phyloP scores from a whole-genome alignment of 2,329 filamentous ascomycete genomes.

The Diaporthe velutina region DNA sequence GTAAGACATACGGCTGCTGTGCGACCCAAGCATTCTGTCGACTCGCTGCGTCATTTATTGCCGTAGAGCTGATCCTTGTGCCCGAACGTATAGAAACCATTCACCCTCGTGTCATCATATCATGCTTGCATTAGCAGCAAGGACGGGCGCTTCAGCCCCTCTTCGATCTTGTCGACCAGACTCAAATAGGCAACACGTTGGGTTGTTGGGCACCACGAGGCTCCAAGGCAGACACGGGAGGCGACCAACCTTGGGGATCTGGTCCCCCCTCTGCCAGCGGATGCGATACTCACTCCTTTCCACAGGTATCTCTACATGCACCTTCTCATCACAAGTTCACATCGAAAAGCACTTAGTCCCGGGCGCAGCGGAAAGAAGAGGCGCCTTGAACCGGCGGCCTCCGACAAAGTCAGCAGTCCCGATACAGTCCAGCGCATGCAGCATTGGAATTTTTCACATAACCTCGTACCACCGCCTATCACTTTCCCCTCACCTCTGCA shows the following conservation, averaged over 20 bases:
- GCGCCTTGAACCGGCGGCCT: too few species aligned
- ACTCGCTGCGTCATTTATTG: neutral
- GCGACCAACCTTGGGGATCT: neutral
- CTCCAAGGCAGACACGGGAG: neutral
- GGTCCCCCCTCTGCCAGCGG: accelerated
- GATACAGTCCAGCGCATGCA: too few species aligned
- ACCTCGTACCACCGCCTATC: too few species aligned
- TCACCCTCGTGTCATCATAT: neutral
- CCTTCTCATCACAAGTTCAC: too few species aligned
- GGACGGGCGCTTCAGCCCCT: neutral
- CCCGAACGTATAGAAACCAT: neutral
- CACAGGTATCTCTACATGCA: neutral
- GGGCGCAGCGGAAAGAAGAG: too few species aligned
- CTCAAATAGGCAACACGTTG: too few species aligned
- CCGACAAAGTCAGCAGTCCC: too few species aligned
- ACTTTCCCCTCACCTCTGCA: too few species aligned
- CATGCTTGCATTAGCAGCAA: neutral
- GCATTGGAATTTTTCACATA: too few species aligned
- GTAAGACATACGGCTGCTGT: neutral
- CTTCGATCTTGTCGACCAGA: neutral
- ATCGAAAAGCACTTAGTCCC: too few species aligned
- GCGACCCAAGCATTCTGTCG: neutral
- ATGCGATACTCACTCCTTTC: neutral
- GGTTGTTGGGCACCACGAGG: neutral
- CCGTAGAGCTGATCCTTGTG: neutral